Evolutionary conservation across 2,329 filamentous ascomycete genomes (phyloP).

Genomic region (Parasarocladium wereldwijsianum): DNA sequence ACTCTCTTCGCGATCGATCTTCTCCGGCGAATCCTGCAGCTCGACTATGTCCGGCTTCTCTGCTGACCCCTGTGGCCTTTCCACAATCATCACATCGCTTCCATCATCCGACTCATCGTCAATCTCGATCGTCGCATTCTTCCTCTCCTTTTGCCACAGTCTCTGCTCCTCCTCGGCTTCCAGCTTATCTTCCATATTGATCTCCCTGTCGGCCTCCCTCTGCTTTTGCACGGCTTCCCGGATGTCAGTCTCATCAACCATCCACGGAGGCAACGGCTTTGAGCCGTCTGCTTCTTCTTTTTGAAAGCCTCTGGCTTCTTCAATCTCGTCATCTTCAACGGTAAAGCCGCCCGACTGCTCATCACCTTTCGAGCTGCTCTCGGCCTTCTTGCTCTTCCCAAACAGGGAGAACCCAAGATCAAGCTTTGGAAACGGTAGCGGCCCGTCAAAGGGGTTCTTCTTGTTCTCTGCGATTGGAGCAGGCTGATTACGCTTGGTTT

Average conservation of each 20-base stretch:
- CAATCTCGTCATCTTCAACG: constrained; percentile 8
- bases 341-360: constrained; percentile 22
- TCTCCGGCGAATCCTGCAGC: too few relatives aligned
- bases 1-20: too few relatives aligned
- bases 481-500: constrained; percentile 30
- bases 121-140: constrained; percentile 43
- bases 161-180: constrained; percentile 41
- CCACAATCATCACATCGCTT: constrained; percentile 42
- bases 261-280: constrained; percentile 63
- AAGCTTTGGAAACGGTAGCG: constrained; percentile 81
- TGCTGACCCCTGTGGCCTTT: constrained; percentile 20
- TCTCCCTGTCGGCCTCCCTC: constrained; percentile 38
- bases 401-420: constrained; percentile 51
- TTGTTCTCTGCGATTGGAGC: constrained; percentile 31
- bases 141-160: constrained; percentile 23
- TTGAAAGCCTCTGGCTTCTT: constrained; percentile 53
- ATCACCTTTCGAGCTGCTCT: constrained; percentile 9
- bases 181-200: constrained; percentile 49
- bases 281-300: constrained; percentile 25
- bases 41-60: constrained; percentile 8
- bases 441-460: constrained; percentile 57
- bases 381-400: constrained; percentile 21
- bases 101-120: constrained; percentile 45
- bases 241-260: constrained; percentile 49
- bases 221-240: constrained; percentile 46